These are phyloP conservation scores for Prunus padus DNA, from an alignment of 306 rosid genomes.

Conservation along the genomic window DNA sequence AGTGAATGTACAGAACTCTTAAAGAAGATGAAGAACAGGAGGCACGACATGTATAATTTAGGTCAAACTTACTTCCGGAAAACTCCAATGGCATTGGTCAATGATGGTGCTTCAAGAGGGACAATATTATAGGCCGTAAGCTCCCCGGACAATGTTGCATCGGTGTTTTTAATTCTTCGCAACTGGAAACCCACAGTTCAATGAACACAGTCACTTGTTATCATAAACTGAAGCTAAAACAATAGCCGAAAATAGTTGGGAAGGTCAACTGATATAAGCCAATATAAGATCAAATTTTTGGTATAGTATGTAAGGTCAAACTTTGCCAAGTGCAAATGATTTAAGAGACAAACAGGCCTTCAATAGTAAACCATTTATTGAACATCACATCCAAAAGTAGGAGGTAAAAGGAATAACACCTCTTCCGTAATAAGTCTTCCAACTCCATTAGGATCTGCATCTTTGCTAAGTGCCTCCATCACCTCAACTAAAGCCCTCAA, in stretches of 20 bases:
- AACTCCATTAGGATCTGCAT: constrained; percentile 80
- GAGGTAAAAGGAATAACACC: constrained; percentile 46
- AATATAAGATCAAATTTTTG: not conserved
- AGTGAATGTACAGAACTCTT: not conserved
- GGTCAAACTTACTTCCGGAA: constrained; percentile 79
- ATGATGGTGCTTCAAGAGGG: constrained; percentile 71
- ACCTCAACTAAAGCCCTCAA: constrained; percentile 88
- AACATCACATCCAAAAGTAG: constrained; percentile 23
- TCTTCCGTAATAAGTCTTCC: constrained; percentile 81
- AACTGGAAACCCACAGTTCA: constrained; percentile 50
- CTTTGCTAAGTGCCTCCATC: constrained; percentile 81
- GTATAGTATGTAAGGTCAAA: not conserved
- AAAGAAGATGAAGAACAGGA: not conserved
- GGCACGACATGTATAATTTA: constrained; percentile 12
- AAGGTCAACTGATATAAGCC: constrained; percentile 7
- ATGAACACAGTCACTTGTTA: constrained; percentile 19
- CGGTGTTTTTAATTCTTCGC: constrained; percentile 58
- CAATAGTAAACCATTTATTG: constrained; percentile 5
- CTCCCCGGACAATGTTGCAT: constrained; percentile 61
- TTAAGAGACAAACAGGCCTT: constrained; percentile 5
- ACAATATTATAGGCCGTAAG: constrained; percentile 85
- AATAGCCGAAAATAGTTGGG: constrained; percentile 25
- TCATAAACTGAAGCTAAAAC: constrained; percentile 8
- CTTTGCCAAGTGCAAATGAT: not conserved
- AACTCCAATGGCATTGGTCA: constrained; percentile 81